phyloP scores from a whole-genome alignment of 1,284 basidiomycete species.

The Lentinula novae-zelandiae region DNA sequence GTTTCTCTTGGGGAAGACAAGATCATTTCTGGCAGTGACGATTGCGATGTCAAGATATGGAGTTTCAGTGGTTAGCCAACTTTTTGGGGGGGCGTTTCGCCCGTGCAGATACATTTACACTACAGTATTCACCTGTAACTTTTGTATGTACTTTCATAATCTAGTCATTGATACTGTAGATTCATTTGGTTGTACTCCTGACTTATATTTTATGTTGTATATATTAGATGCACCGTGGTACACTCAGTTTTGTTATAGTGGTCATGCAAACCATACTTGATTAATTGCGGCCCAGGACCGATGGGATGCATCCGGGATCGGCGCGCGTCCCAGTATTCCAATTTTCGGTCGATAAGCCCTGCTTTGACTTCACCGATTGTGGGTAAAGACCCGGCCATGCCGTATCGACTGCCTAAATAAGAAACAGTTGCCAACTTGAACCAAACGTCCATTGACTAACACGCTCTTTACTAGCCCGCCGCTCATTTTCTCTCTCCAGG shows the following conservation, averaged over 20 bases:
- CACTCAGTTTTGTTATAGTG: not conserved
- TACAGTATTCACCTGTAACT: not conserved
- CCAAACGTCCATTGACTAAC: not conserved
- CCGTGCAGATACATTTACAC: not conserved
- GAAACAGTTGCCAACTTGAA: not conserved
- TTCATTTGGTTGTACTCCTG: not conserved
- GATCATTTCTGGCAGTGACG: conserved; percentile 93
- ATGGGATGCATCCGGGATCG: too few relatives aligned
- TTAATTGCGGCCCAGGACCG: too few relatives aligned
- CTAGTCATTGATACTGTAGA: not conserved
- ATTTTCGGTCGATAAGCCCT: not conserved
- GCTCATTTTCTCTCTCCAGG: conserved; percentile 1
- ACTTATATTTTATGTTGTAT: conserved; percentile 1
- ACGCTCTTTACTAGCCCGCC: conserved; percentile 6
- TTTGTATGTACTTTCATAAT: not conserved
- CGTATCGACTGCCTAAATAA: not conserved
- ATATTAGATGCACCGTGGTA: not conserved
- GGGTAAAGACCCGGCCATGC: not conserved
- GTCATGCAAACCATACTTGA: too few relatives aligned
- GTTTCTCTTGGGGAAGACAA: conserved; percentile 92
- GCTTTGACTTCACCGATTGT: not conserved
- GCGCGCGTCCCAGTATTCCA: too few relatives aligned
- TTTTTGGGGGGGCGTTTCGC: not conserved
- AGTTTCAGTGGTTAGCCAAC: conserved; percentile 53
- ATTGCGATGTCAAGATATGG: conserved; percentile 81